phyloP scores from a whole-genome alignment of 805 yeast genomes.

The Maudiozyma turicensis region DNA sequence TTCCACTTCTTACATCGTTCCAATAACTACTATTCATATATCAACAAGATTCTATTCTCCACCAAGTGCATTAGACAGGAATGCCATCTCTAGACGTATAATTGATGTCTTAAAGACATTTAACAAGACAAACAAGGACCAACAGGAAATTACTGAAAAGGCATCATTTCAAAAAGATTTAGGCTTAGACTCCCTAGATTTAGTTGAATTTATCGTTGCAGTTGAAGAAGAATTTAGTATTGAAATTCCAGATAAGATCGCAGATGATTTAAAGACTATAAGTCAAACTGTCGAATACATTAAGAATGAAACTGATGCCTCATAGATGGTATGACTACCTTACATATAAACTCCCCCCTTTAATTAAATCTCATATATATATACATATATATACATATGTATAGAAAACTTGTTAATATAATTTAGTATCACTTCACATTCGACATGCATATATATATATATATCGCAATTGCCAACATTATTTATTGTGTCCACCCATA shows the following conservation, averaged over 20 bases:
- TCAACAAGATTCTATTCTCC: constrained; percentile 9
- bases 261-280: constrained; percentile 86
- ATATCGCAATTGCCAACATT: neutral
- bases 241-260: constrained; percentile 79
- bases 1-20: neutral
- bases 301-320: constrained; percentile 5
- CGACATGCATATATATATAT: neutral
- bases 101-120: constrained; percentile 61
- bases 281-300: constrained; percentile 87
- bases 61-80: constrained; percentile 39
- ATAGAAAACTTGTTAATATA: neutral
- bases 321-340: neutral
- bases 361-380: neutral
- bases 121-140: constrained; percentile 45
- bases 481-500: too few species aligned
- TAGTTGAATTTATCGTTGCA: constrained; percentile 91
- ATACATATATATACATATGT: neutral
- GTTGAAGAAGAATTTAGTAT: constrained; percentile 86
- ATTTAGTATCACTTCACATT: too few species aligned
- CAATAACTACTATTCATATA: neutral
- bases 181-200: constrained; percentile 76
- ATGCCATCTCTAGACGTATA: constrained; percentile 75
- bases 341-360: neutral
- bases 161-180: constrained; percentile 45
- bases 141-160: constrained; percentile 30